Evolutionary conservation across 345 rosid genomes (phyloP).

Genomic region (Linum lewisii): DNA sequence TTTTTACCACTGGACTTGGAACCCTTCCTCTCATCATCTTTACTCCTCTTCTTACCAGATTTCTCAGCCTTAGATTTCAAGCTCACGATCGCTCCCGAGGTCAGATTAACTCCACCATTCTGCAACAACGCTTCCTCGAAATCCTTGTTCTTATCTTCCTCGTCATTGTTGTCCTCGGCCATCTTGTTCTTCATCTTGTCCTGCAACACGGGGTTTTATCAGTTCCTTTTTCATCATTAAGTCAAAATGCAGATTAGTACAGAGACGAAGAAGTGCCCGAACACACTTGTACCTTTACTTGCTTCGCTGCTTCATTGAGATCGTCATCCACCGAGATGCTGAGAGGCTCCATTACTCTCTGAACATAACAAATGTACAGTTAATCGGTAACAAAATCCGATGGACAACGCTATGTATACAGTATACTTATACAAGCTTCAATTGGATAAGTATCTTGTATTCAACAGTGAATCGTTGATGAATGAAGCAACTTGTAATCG

Average conservation of each 20-base stretch:
- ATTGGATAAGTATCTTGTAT: too few species aligned
- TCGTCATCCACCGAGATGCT: slow-evolving; percentile 75
- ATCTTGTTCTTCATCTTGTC: slow-evolving; percentile 54
- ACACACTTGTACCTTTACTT: slow-evolving; percentile 66
- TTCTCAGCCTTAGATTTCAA: slow-evolving; percentile 39
- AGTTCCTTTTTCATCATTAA: slow-evolving; percentile 2
- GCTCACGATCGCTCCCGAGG: slow-evolving; percentile 51
- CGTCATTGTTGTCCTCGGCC: slow-evolving; percentile 5
- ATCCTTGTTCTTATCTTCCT: slow-evolving; percentile 22
- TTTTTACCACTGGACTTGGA: slow-evolving; percentile 2
- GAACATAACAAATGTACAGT: slow-evolving; percentile 15
- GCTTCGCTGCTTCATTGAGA: slow-evolving; percentile 69
- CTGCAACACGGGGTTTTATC: slow-evolving; percentile 15
- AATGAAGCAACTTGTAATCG: too few species aligned
- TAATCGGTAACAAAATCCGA: background rate
- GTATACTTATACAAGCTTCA: too few species aligned
- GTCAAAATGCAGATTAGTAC: background rate
- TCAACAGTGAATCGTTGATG: too few species aligned
- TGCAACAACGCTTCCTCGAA: slow-evolving; percentile 61
- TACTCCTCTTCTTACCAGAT: slow-evolving; percentile 2
- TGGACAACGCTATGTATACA: too few species aligned
- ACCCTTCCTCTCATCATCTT: background rate
- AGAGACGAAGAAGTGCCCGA: background rate
- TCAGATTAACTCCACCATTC: slow-evolving; percentile 36
- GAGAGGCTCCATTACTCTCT: slow-evolving; percentile 70